Evolutionary conservation across 306 rosid genomes (phyloP).

Genomic region (Alnus rubra): DNA sequence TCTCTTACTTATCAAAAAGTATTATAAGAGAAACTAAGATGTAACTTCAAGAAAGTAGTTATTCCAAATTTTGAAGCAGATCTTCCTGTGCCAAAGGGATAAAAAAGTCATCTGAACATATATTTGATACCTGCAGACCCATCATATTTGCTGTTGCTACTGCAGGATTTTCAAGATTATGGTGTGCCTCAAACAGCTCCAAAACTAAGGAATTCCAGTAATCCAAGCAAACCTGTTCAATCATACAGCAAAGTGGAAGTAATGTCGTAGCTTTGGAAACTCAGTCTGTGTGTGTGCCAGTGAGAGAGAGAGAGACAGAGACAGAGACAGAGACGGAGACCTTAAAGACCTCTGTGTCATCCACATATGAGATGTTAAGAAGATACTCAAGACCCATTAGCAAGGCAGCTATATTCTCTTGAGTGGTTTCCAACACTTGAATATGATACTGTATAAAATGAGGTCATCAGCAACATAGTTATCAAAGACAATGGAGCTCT

Average conservation of each 20-base stretch:
- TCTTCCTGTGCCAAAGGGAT: not conserved
- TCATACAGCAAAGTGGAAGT: constrained; percentile 12
- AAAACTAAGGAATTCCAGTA: constrained; percentile 93
- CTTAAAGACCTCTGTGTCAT: constrained; percentile 97
- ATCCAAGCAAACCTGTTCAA: constrained; percentile 86
- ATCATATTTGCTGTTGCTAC: constrained; percentile 52
- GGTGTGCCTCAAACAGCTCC: constrained; percentile 64
- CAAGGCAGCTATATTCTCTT: constrained; percentile 71
- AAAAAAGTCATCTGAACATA: not conserved
- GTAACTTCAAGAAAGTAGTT: not conserved
- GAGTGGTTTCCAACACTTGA: constrained; percentile 72
- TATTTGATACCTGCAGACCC: constrained; percentile 54
- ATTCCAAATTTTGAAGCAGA: not conserved
- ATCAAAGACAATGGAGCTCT: no score
- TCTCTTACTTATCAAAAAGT: no score
- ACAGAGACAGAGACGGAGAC: constrained; percentile 30
- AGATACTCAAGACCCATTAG: constrained; percentile 94
- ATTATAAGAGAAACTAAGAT: not conserved
- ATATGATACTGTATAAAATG: constrained; percentile 66
- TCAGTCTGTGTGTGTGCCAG: not conserved
- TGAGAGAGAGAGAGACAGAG: not conserved
- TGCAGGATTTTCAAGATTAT: constrained; percentile 51
- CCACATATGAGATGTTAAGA: constrained; percentile 89
- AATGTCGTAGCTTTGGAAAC: not conserved
- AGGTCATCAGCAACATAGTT: constrained; percentile 1